phyloP scores from a whole-genome alignment of 192 early-diverging fungal species.

The Backusella tuberculispora region DNA sequence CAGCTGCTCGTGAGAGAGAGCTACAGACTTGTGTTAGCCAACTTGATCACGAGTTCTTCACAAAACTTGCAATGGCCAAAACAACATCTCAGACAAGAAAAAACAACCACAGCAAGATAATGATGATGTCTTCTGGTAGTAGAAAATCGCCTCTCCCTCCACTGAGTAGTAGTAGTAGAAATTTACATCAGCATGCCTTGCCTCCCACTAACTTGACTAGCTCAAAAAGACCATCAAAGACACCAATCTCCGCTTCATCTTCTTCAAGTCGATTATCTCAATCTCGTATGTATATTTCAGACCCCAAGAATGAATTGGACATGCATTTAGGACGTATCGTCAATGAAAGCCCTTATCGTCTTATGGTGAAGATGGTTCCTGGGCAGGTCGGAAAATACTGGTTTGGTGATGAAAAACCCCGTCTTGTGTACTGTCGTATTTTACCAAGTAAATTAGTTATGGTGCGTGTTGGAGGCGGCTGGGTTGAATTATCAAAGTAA shows the following conservation, averaged over 20 bases:
- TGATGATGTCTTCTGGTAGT: neutral
- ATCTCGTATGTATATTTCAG: conserved; percentile 46
- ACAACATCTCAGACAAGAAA: conserved; percentile 7
- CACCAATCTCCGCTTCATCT: conserved; percentile 11
- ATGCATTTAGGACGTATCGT: conserved; percentile 63
- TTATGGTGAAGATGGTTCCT: conserved; percentile 50
- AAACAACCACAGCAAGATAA: neutral
- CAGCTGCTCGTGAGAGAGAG: conserved; percentile 51
- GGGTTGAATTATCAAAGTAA: conserved; percentile 64
- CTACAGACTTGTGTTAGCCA: conserved; percentile 41
- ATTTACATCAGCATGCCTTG: neutral
- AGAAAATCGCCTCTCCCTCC: conserved; percentile 2
- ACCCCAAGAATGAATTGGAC: conserved; percentile 61
- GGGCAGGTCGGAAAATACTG: conserved; percentile 65
- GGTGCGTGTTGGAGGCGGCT: conserved; percentile 72
- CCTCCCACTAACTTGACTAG: neutral
- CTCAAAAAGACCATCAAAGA: neutral
- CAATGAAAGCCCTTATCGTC: conserved; percentile 54
- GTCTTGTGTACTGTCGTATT: conserved; percentile 65
- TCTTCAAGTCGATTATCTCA: neutral
- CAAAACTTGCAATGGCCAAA: conserved; percentile 35
- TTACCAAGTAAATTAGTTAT: conserved; percentile 62
- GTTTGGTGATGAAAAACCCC: conserved; percentile 68
- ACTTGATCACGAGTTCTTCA: conserved; percentile 44
- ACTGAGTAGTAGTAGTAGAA: neutral